These are phyloP conservation scores for Suhomyces sp. DNA, from an alignment of 805 yeast genomes.

Conservation along the genomic window DNA sequence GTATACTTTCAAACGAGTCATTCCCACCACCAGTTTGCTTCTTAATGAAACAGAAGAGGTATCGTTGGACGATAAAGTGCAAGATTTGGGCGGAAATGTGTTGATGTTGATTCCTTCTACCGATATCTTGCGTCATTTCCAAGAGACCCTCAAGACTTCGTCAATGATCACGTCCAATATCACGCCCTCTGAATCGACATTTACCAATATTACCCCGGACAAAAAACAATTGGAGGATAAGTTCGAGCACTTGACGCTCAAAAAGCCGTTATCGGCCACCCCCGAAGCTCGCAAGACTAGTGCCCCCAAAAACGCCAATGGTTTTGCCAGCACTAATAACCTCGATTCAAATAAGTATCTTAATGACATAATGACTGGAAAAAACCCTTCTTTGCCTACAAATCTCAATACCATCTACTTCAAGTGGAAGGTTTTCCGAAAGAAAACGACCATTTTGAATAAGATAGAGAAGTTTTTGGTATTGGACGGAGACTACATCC, in stretches of 20 bases:
- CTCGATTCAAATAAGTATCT: slow-evolving; percentile 21
- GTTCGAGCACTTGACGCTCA: slow-evolving; percentile 6
- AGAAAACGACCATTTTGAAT: slow-evolving; percentile 78
- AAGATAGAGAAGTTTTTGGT: slow-evolving; percentile 81
- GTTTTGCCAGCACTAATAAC: neutral
- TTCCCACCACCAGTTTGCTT: neutral
- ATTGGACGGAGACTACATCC: slow-evolving; percentile 91
- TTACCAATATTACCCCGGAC: slow-evolving; percentile 23
- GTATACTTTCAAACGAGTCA: slow-evolving; percentile 23
- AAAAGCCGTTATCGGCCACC: neutral
- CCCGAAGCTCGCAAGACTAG: neutral
- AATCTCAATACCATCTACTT: slow-evolving; percentile 59
- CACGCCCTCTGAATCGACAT: slow-evolving; percentile 27
- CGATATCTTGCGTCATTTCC: neutral
- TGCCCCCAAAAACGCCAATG: neutral
- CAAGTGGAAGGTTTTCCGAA: slow-evolving; percentile 84
- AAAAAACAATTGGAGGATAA: slow-evolving; percentile 17
- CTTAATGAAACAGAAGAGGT: neutral
- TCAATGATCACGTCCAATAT: slow-evolving; percentile 9
- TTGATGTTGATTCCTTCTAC: neutral
- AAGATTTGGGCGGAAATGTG: neutral
- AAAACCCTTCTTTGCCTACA: slow-evolving; percentile 29
- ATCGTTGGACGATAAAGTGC: neutral
- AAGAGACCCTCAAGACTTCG: neutral
- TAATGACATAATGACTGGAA: slow-evolving; percentile 29